Conservation (phyloP, 2,329 filamentous ascomycete genomes). For the Penicillium sp. region DNA sequence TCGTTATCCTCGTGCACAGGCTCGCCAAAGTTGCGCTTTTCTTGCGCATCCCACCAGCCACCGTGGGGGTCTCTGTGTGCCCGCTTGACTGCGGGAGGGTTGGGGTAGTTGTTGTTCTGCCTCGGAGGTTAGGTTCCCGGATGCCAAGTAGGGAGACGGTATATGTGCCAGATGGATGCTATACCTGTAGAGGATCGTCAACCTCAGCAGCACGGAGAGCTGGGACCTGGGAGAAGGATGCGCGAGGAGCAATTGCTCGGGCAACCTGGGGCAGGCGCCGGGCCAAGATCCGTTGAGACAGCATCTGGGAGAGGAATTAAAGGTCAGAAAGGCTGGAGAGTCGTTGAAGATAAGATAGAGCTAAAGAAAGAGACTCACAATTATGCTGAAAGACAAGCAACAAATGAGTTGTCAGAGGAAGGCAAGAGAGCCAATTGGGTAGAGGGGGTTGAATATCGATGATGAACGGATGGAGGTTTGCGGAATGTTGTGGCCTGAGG, state of each 20-base stretch:
- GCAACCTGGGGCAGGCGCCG: slow-evolving; percentile 43
- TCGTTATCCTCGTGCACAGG: slow-evolving; percentile 97
- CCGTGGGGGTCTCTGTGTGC: slow-evolving; percentile 89
- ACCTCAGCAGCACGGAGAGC: slow-evolving; percentile 39
- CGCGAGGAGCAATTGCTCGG: slow-evolving; percentile 40
- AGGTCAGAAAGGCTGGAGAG: slow-evolving; percentile 11
- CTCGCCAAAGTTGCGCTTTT: slow-evolving; percentile 94
- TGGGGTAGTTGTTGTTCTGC: slow-evolving; percentile 50
- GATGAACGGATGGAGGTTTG: slow-evolving; percentile 32
- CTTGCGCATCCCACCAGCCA: slow-evolving; percentile 97
- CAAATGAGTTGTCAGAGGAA: slow-evolving; percentile 18
- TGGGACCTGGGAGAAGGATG: slow-evolving; percentile 43
- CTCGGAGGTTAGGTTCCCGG: slow-evolving; percentile 16
- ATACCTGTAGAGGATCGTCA: slow-evolving; percentile 47
- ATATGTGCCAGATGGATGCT: not conserved
- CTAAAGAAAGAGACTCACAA: slow-evolving; percentile 22
- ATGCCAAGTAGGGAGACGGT: slow-evolving; percentile 5
- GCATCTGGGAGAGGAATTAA: slow-evolving; percentile 38
- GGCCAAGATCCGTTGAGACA: slow-evolving; percentile 45
- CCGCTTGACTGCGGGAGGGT: slow-evolving; percentile 68
- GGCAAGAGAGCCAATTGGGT: slow-evolving; percentile 20
- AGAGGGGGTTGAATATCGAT: slow-evolving; percentile 26
- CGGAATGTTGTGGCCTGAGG: slow-evolving; percentile 16
- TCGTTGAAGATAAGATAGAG: not conserved
- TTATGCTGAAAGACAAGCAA: slow-evolving; percentile 25